Percentiles rank a stretch among this genome's conserved stretches.
phyloP scores from a whole-genome alignment of 2,329 filamentous ascomycete species.

The Aotearoamyces nothofagi region DNA sequence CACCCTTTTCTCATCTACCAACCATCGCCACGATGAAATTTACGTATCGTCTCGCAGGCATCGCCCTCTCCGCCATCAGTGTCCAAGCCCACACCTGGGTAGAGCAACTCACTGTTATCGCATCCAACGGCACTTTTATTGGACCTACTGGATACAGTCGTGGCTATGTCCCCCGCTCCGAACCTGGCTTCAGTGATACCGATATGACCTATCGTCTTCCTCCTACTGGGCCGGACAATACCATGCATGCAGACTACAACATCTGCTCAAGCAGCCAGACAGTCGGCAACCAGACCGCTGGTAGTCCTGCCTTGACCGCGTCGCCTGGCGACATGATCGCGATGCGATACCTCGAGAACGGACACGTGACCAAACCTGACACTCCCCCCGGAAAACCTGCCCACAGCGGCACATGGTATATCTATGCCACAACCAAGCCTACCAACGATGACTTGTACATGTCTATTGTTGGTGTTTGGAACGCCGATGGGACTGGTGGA shows the following conservation, averaged over 20 bases:
- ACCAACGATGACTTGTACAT: conserved; percentile 35
- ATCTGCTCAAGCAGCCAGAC: conserved; percentile 49
- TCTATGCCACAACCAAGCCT: conserved; percentile 56
- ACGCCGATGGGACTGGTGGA: conserved; percentile 61
- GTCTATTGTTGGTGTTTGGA: conserved; percentile 65
- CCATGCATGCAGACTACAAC: conserved; percentile 4
- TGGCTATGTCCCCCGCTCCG: conserved; percentile 44
- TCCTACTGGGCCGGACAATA: conserved; percentile 31
- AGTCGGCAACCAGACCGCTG: conserved; percentile 20
- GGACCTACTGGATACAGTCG: conserved; percentile 62
- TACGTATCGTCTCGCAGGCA: too few species aligned
- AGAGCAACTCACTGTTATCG: conserved; percentile 58
- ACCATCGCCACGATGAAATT: too few species aligned
- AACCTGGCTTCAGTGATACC: conserved; percentile 43
- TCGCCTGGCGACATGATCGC: conserved; percentile 48
- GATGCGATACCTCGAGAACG: conserved; percentile 58
- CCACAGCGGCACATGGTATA: conserved; percentile 57
- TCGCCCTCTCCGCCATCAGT: too few species aligned
- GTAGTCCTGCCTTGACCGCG: conserved; percentile 22
- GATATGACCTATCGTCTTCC: conserved; percentile 51
- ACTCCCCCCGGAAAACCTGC: conserved; percentile 41
- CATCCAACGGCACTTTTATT: conserved; percentile 57
- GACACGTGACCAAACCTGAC: conserved; percentile 50
- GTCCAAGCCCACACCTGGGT: conserved; percentile 83
- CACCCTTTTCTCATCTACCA: too few species aligned